Conservation (phyloP, 2,329 filamentous ascomycete genomes). For the Ascochyta koolunga region DNA sequence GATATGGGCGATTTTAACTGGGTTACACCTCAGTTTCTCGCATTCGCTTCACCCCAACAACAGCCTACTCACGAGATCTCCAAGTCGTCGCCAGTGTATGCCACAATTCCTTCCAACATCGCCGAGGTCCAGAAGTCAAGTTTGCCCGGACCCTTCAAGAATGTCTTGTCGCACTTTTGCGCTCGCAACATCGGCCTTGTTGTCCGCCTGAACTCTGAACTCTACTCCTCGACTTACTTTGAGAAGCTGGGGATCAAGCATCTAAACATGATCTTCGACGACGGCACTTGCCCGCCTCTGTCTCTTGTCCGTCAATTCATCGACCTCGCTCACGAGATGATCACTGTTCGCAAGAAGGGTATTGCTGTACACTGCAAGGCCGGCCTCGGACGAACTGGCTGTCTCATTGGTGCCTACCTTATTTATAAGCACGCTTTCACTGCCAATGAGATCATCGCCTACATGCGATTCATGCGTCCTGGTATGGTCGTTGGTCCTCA, state of each 20-base stretch:
- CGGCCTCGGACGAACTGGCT: slow-evolving; percentile 91
- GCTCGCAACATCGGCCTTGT: slow-evolving; percentile 90
- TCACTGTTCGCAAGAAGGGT: slow-evolving; percentile 85
- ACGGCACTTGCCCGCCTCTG: slow-evolving; percentile 91
- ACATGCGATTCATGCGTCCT: slow-evolving; percentile 98
- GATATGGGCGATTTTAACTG: slow-evolving; percentile 99
- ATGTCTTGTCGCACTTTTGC: slow-evolving; percentile 87
- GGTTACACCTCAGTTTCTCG: slow-evolving; percentile 93
- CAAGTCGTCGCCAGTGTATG: slow-evolving; percentile 74
- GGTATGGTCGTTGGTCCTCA: slow-evolving; percentile 99
- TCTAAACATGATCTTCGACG: slow-evolving; percentile 99
- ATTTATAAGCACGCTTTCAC: slow-evolving; percentile 98
- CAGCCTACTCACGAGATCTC: slow-evolving; percentile 75
- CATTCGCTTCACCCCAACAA: slow-evolving; percentile 93
- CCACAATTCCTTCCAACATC: slow-evolving; percentile 75
- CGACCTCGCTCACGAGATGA: slow-evolving; percentile 91
- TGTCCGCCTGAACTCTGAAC: slow-evolving; percentile 90
- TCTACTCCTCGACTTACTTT: slow-evolving; percentile 98
- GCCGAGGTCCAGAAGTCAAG: slow-evolving; percentile 72
- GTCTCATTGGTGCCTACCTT: slow-evolving; percentile 94
- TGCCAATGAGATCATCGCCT: slow-evolving; percentile 95
- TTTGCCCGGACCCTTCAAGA: slow-evolving; percentile 89
- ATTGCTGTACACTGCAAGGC: slow-evolving; percentile 99
- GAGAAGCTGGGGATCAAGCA: slow-evolving; percentile 93
- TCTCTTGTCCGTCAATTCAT: slow-evolving; percentile 94